Evolutionary conservation across 2,329 filamentous ascomycete genomes (phyloP).

Genomic region (Trichoderma atrobrunneum): DNA sequence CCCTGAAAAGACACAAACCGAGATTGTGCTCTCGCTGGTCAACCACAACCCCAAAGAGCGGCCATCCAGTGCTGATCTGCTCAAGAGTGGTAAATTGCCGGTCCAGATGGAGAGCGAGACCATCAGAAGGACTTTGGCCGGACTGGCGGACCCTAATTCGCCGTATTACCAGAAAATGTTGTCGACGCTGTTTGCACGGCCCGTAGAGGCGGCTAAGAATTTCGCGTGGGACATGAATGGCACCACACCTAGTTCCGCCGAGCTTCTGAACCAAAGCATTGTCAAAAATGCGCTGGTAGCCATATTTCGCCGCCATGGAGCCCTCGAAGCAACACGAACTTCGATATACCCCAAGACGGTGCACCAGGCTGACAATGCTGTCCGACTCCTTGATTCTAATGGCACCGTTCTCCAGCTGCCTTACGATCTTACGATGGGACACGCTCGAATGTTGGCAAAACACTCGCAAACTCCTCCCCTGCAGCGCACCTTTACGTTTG

Average conservation of each 20-base stretch:
- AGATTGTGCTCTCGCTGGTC: slow-evolving; percentile 76
- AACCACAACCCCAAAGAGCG: slow-evolving; percentile 79
- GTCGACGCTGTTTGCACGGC: slow-evolving; percentile 75
- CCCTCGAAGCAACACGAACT: slow-evolving; percentile 73
- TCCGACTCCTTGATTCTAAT: slow-evolving; percentile 75
- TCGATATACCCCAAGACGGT: slow-evolving; percentile 77
- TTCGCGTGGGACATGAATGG: slow-evolving; percentile 71
- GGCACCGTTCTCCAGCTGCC: slow-evolving; percentile 93
- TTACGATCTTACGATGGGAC: slow-evolving; percentile 85
- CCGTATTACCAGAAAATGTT: slow-evolving; percentile 89
- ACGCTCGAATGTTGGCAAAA: slow-evolving; percentile 80
- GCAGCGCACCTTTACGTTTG: slow-evolving; percentile 81
- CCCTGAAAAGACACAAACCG: slow-evolving; percentile 68
- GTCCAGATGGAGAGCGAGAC: slow-evolving; percentile 91
- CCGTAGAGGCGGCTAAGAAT: slow-evolving; percentile 76
- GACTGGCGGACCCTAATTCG: slow-evolving; percentile 76
- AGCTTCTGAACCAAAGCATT: slow-evolving; percentile 67
- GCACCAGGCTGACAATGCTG: slow-evolving; percentile 70
- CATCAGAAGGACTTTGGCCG: slow-evolving; percentile 77
- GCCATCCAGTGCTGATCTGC: slow-evolving; percentile 76
- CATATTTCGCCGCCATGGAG: slow-evolving; percentile 87
- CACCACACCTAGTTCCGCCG: slow-evolving; percentile 50
- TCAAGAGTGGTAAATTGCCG: slow-evolving; percentile 83
- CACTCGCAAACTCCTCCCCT: slow-evolving; percentile 58
- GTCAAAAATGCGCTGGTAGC: slow-evolving; percentile 71